These are phyloP conservation scores for Haplosporangium sp. DNA, from an alignment of 371 early-diverging fungal species.

Conservation along the genomic window DNA sequence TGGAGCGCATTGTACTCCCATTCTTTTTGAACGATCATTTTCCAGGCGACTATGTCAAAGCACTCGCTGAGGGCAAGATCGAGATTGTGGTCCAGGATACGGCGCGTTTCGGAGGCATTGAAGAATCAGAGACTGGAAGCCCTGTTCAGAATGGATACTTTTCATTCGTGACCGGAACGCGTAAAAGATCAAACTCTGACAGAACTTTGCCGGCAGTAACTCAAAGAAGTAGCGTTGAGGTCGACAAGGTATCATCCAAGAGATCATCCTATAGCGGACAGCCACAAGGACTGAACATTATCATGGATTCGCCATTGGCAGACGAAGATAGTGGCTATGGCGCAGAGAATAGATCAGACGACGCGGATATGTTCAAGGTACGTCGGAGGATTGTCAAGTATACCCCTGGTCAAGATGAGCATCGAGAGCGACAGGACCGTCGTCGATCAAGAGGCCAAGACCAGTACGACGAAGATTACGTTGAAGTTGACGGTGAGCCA, in stretches of 20 bases:
- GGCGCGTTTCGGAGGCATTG: slow-evolving; percentile 51
- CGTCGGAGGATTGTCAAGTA: slow-evolving; percentile 38
- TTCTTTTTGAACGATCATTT: slow-evolving; percentile 73
- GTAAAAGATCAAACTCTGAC: too few relatives aligned
- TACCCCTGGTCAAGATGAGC: slow-evolving; percentile 22
- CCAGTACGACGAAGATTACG: not conserved
- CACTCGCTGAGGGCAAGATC: slow-evolving; percentile 61
- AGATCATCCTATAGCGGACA: slow-evolving; percentile 10
- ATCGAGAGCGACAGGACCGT: too few relatives aligned
- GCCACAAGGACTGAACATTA: not conserved
- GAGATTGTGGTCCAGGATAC: slow-evolving; percentile 59
- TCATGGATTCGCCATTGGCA: slow-evolving; percentile 8
- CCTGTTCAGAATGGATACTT: slow-evolving; percentile 28
- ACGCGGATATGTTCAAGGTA: not conserved
- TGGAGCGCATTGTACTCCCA: slow-evolving; percentile 64
- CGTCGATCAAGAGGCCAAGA: slow-evolving; percentile 15
- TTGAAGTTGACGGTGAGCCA: slow-evolving; percentile 11
- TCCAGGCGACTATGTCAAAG: slow-evolving; percentile 65
- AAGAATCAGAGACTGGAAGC: slow-evolving; percentile 39
- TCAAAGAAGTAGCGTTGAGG: too few relatives aligned
- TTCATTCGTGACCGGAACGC: slow-evolving; percentile 15
- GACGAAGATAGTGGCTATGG: slow-evolving; percentile 50
- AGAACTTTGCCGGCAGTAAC: too few relatives aligned
- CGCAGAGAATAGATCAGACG: slow-evolving; percentile 13
- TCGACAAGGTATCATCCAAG: slow-evolving; percentile 8